Evolutionary conservation across 768 basidiomycete genomes (phyloP).

Genomic region (Crepidotus variabilis): DNA sequence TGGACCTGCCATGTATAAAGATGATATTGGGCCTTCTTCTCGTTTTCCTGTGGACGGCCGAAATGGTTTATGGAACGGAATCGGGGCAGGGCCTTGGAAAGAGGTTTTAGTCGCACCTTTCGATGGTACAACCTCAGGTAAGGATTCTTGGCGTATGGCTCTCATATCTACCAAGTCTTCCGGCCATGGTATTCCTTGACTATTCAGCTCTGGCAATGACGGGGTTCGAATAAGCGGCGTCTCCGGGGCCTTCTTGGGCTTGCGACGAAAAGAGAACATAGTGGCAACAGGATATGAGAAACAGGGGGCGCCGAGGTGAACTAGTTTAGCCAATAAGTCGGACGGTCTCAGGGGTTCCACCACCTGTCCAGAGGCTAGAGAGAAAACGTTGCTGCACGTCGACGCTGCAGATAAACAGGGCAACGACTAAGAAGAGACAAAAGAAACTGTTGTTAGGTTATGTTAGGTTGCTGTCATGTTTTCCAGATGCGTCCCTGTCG

Average conservation of each 20-base stretch:
- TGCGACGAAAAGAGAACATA: conserved; percentile 80
- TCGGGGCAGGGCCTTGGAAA: conserved; percentile 55
- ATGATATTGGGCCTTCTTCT: conserved; percentile 55
- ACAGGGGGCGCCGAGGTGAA: conserved; percentile 13
- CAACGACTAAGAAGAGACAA: neutral
- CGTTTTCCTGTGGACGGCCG: conserved; percentile 46
- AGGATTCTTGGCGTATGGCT: conserved; percentile 50
- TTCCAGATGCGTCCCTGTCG: neutral
- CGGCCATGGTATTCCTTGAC: conserved; percentile 82
- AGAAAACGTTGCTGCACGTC: conserved; percentile 5
- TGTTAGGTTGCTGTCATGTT: neutral
- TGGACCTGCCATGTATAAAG: conserved; percentile 62
- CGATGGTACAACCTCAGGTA: conserved; percentile 30
- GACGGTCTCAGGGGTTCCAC: neutral
- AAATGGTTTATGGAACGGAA: conserved; percentile 85
- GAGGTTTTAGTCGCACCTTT: conserved; percentile 74
- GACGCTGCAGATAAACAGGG: neutral
- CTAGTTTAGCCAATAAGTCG: neutral
- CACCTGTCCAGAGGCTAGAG: conserved; percentile 1
- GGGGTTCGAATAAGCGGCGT: conserved; percentile 57
- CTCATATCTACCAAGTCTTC: conserved; percentile 75
- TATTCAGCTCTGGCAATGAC: conserved; percentile 73
- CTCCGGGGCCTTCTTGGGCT: conserved; percentile 50
- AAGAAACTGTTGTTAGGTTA: neutral
- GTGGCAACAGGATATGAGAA: conserved; percentile 13